phyloP scores from a whole-genome alignment of 2,329 filamentous ascomycete genomes.

The Arthrinium puccinioides region DNA sequence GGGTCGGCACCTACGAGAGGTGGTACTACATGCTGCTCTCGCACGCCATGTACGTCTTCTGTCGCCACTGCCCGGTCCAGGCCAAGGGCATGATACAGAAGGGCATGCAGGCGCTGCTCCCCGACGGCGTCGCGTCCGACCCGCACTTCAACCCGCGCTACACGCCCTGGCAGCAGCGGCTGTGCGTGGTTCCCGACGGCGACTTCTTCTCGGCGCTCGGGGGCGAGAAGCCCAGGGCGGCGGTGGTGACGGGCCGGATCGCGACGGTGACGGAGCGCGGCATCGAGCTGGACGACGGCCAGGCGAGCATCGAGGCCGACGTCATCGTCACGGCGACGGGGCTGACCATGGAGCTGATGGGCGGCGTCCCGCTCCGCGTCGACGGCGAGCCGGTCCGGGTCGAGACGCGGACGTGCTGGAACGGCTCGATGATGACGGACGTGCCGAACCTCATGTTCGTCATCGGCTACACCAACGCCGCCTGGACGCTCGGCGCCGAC shows the following conservation, averaged over 20 bases:
- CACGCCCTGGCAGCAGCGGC: constrained; percentile 59
- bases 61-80: constrained; percentile 37
- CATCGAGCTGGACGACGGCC: constrained; percentile 30
- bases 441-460: constrained; percentile 53
- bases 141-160: constrained; percentile 49
- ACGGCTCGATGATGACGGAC: constrained; percentile 52
- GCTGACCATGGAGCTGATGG: constrained; percentile 47
- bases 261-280: constrained; percentile 32
- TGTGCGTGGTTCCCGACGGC: constrained; percentile 48
- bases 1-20: constrained; percentile 6
- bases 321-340: constrained; percentile 61
- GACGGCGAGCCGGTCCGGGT: constrained; percentile 39
- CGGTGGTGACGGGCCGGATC: constrained; percentile 39
- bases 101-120: constrained; percentile 27
- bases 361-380: constrained; percentile 40
- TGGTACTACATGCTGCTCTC: not conserved
- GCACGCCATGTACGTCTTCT: constrained; percentile 25
- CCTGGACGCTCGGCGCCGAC: constrained; percentile 58
- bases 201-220: constrained; percentile 37
- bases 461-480: constrained; percentile 52
- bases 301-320: constrained; percentile 37
- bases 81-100: constrained; percentile 35
- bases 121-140: constrained; percentile 36
- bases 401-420: constrained; percentile 46
- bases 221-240: constrained; percentile 18